These are phyloP conservation scores for Umbelopsis sp. DNA, from an alignment of 192 early-diverging fungal species.

Conservation along the genomic window DNA sequence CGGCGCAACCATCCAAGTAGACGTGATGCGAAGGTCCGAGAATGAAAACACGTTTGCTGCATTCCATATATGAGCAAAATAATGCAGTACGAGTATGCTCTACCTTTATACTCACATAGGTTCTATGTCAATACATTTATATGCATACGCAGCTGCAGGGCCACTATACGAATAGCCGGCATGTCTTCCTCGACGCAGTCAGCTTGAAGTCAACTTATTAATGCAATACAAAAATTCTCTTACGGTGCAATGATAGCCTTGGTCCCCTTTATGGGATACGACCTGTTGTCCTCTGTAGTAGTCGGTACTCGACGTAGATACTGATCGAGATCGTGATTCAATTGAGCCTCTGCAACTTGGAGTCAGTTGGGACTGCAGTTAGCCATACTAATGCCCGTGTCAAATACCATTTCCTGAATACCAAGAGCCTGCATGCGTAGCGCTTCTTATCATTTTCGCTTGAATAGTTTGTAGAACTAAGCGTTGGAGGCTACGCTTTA, in stretches of 20 bases:
- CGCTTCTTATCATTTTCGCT: slow-evolving; percentile 41
- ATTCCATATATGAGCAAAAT: background rate
- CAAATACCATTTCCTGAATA: slow-evolving; percentile 55
- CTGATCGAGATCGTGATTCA: slow-evolving; percentile 51
- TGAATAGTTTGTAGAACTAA: background rate
- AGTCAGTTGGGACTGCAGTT: background rate
- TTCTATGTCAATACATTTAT: slow-evolving; percentile 67
- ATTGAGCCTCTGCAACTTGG: slow-evolving; percentile 32
- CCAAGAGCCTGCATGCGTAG: slow-evolving; percentile 75
- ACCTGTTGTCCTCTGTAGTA: slow-evolving; percentile 24
- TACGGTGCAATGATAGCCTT: slow-evolving; percentile 82
- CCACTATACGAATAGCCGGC: slow-evolving; percentile 92
- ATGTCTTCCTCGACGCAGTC: slow-evolving; percentile 58
- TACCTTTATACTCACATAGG: slow-evolving; percentile 47
- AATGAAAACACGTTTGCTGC: slow-evolving; percentile 82
- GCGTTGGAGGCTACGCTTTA: background rate
- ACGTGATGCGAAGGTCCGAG: slow-evolving; percentile 94
- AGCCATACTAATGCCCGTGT: background rate
- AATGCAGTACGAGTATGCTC: too few relatives aligned
- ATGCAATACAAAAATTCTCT: slow-evolving; percentile 13
- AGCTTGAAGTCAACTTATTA: background rate
- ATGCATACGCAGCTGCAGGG: slow-evolving; percentile 89
- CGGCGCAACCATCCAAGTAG: slow-evolving; percentile 78
- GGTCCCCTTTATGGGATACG: slow-evolving; percentile 47
- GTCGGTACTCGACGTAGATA: slow-evolving; percentile 55